Percentiles rank a stretch among this genome's conserved stretches.
phyloP scores from a whole-genome alignment of 139 green algal genomes.

The Pleodorina starrii region DNA sequence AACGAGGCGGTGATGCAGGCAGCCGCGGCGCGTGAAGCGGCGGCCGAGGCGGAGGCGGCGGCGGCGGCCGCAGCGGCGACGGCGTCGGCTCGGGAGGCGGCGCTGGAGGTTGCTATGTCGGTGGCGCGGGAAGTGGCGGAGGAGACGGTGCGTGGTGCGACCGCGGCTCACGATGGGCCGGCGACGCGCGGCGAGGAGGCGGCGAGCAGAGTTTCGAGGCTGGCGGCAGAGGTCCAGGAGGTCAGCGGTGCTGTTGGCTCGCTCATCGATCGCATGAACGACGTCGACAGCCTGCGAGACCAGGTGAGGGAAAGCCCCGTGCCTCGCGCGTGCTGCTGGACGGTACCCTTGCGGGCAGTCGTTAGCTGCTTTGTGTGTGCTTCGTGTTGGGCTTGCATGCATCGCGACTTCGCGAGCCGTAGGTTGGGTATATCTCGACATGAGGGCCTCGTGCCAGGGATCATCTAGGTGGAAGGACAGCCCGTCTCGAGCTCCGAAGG shows the following conservation, averaged over 20 bases:
- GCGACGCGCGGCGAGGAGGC: neutral
- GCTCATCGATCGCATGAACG: neutral
- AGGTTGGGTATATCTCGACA: no score
- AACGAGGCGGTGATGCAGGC: neutral
- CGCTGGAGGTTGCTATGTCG: no score
- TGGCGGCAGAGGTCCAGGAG: neutral
- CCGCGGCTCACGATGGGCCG: neutral
- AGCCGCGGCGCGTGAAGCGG: neutral
- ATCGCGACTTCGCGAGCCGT: no score
- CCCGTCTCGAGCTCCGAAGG: no score
- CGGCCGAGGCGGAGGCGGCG: neutral
- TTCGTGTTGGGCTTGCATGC: no score
- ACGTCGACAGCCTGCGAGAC: constrained; percentile 15
- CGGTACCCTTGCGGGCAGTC: no score
- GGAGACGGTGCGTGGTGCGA: neutral
- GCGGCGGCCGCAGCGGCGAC: neutral
- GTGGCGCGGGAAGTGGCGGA: neutral
- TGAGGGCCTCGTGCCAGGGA: no score
- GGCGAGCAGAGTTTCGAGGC: neutral
- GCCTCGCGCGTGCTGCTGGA: no score
- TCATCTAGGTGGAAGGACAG: no score
- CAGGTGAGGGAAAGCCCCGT: no score
- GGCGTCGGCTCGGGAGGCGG: neutral
- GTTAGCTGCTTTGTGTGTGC: no score
- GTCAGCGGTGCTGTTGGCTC: neutral